Evolutionary conservation across 495 filamentous ascomycete species (phyloP).

Genomic region (Margaritispora aquatica): DNA sequence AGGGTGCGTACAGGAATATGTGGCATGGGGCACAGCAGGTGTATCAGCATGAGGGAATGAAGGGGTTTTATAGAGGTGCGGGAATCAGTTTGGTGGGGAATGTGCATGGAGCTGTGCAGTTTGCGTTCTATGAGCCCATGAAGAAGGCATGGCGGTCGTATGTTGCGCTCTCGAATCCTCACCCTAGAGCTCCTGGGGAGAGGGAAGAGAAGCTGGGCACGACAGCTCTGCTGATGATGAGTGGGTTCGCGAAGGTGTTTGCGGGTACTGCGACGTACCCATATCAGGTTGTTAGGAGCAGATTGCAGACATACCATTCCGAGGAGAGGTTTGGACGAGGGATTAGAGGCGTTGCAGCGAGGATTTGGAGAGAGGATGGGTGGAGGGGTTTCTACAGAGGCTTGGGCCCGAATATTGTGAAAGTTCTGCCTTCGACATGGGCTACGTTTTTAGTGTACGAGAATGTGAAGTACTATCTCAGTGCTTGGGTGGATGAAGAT

Average conservation of each 20-base stretch:
- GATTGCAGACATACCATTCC: constrained; percentile 85
- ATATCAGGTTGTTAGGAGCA: constrained; percentile 81
- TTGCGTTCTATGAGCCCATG: constrained; percentile 88
- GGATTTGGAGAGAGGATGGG: constrained; percentile 76
- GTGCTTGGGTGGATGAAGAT: constrained; percentile 19
- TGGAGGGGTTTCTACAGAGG: constrained; percentile 87
- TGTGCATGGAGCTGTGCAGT: constrained; percentile 89
- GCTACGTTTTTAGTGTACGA: constrained; percentile 98
- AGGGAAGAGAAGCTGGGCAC: constrained; percentile 50
- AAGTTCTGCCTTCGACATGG: constrained; percentile 91
- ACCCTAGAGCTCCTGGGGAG: not conserved
- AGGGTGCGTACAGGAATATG: constrained; percentile 79
- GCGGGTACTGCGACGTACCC: constrained; percentile 87
- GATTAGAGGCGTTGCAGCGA: constrained; percentile 59
- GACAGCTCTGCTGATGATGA: constrained; percentile 69
- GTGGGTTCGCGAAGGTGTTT: constrained; percentile 76
- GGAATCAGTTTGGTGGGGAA: constrained; percentile 85
- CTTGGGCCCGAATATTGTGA: constrained; percentile 76
- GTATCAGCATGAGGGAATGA: constrained; percentile 58
- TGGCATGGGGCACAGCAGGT: constrained; percentile 59
- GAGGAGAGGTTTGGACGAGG: constrained; percentile 60
- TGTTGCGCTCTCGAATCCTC: constrained; percentile 11
- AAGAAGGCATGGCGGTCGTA: constrained; percentile 49
- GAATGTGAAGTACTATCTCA: constrained; percentile 71
- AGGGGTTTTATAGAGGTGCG: constrained; percentile 88